Percentiles rank a stretch among this genome's conserved stretches.
Evolutionary conservation across 2,329 filamentous ascomycete genomes (phyloP).

Genomic region (Exophiala xenobiotica): DNA sequence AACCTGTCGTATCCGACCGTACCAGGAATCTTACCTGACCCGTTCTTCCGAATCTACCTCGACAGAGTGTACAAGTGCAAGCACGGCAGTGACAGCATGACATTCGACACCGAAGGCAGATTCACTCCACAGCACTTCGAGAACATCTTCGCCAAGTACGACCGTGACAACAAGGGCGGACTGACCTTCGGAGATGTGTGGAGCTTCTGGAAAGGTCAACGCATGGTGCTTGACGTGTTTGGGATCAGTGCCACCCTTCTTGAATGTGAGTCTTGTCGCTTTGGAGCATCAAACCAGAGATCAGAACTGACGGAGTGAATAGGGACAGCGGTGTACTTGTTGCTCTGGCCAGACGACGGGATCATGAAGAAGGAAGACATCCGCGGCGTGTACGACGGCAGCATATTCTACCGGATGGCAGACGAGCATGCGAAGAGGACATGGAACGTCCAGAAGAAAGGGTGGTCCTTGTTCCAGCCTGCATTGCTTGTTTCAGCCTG

Average conservation of each 20-base stretch:
- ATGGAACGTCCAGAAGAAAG: no score
- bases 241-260: slow-evolving; percentile 47
- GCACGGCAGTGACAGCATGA: slow-evolving; percentile 45
- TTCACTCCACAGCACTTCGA: slow-evolving; percentile 50
- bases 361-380: slow-evolving; percentile 35
- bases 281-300: neutral
- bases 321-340: slow-evolving; percentile 34
- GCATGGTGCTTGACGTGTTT: slow-evolving; percentile 43
- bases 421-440: neutral
- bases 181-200: slow-evolving; percentile 42
- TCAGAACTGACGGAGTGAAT: neutral
- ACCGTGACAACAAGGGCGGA: slow-evolving; percentile 39
- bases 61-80: slow-evolving; percentile 44
- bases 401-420: slow-evolving; percentile 1
- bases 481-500: no score
- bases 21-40: slow-evolving; percentile 45
- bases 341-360: slow-evolving; percentile 34
- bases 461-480: no score
- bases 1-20: slow-evolving; percentile 53
- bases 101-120: slow-evolving; percentile 47
- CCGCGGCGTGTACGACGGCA: slow-evolving; percentile 32
- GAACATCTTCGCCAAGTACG: slow-evolving; percentile 50
- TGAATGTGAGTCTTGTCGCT: slow-evolving; percentile 37
- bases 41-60: slow-evolving; percentile 44
- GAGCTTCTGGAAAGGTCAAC: slow-evolving; percentile 41